phyloP scores from a whole-genome alignment of 1,284 basidiomycete species.

The Heterobasidion parviporum region DNA sequence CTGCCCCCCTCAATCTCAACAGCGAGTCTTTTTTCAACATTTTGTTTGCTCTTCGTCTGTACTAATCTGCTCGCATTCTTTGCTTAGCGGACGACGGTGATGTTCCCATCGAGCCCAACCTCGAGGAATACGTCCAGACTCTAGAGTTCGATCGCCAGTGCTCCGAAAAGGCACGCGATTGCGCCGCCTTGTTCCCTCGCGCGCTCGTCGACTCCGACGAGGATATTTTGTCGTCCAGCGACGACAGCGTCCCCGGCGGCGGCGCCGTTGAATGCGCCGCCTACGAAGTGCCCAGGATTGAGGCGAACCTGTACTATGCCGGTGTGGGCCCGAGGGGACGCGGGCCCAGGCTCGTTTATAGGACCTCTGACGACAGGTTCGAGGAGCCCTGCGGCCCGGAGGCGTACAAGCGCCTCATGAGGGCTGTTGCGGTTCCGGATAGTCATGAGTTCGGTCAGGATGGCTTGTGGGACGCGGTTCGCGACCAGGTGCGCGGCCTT shows the following conservation, averaged over 20 bases:
- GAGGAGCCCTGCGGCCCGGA: slow-evolving; percentile 24
- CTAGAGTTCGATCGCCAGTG: slow-evolving; percentile 10
- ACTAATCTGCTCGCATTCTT: no score
- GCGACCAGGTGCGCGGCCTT: slow-evolving; percentile 19
- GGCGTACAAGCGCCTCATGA: slow-evolving; percentile 23
- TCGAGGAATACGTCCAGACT: slow-evolving; percentile 10
- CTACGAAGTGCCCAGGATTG: slow-evolving; percentile 14
- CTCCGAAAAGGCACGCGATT: no score
- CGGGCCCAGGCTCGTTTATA: slow-evolving; percentile 29
- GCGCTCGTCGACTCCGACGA: neutral
- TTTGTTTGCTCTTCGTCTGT: no score
- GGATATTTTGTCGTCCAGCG: slow-evolving; percentile 6
- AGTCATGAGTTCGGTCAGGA: slow-evolving; percentile 23
- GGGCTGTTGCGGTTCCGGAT: slow-evolving; percentile 22
- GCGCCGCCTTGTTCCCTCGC: slow-evolving; percentile 3
- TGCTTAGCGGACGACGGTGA: neutral
- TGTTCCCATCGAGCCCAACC: neutral
- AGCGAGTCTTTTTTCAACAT: no score
- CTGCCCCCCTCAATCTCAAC: no score
- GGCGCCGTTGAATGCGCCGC: slow-evolving; percentile 9
- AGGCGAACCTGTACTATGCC: slow-evolving; percentile 24
- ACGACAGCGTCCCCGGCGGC: slow-evolving; percentile 8
- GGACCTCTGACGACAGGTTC: slow-evolving; percentile 27
- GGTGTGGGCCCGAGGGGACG: slow-evolving; percentile 20
- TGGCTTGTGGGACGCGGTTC: slow-evolving; percentile 17